Base-by-base conservation (phyloP, 179 eudicot species). In the Dionaea muscipula region DNA sequence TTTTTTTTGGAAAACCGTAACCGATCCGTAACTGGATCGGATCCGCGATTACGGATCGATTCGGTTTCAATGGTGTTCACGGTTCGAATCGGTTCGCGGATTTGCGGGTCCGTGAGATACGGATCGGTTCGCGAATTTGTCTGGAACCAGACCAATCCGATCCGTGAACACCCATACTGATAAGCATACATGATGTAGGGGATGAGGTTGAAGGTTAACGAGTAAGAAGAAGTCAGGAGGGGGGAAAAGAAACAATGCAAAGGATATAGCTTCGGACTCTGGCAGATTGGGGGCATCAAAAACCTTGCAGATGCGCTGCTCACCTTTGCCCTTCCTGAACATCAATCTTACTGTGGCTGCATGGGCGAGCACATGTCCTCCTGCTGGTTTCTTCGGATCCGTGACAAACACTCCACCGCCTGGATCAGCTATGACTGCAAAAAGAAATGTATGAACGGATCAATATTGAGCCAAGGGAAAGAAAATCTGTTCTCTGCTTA, bases 251-350 rank as follows among this genome's bases (percentile, higher is more conserved):
- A 20, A 49, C 22, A 23, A 16, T 19, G 26, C 10, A 7, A 82
- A 82, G 96, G 96, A 91, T 91, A 91, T 91, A 68, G 98, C 98
- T 87, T 91, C 98, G 35, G 84, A 76, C 61, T 91, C 98, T 12
- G 98, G 95, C 13, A 91, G 95, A 66, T 91, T 91, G 13, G 98
- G 97, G 48, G 98, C 98, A 65, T 91, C 98, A 46, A 82, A 91
- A 56, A 87, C 98, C 78, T 87, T 91, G 84, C 98, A 91, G 65
- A 91, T 72, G 15, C 98, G 83, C 68, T 91, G 95, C 63, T 91
- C 95, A 6, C 88, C 98, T 73, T 91, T 91, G 47, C 98, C 98
- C 64, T 87, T 87, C 79, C 98, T 84, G 64, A 91, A 86, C 98
- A 91, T 91, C 45, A 87, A 55, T 68, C 98, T 78, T 57, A 91